Base-by-base conservation (phyloP, 2,329 filamentous ascomycete genomes). In the Paraconiothyrium sp. region DNA sequence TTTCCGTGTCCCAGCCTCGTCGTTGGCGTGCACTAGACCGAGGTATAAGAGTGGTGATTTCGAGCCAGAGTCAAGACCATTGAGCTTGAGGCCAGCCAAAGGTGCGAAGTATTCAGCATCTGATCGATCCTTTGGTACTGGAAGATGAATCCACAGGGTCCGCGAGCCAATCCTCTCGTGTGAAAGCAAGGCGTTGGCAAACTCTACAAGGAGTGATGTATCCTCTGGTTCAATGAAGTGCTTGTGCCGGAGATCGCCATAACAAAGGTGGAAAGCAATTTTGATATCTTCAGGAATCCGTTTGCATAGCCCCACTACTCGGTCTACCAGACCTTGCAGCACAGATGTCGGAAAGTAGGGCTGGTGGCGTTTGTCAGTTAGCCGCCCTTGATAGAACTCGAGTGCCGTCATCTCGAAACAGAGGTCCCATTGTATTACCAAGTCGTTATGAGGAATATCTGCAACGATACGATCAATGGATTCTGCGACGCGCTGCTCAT, bases 211-310 rank as follows among this genome's bases (percentile, higher is more conserved):
- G 0, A 77, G 35, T 0, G 59, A 65, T 43, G 75, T 69, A 49
- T 81, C 78, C 10, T 71, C 70, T 0, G 83, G 82, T 57, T 84
- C 78, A n/a, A 79, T 61, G 62, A 81, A 83, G 66, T 83, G 82
- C 54, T 71, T 68, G 66, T 84, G 81, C 1, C 72, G 68, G 4
- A 80, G 70, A 61, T 84, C 82, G 13, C 82, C 83, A 64, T 84
- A 84, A 70, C 83, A 84, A 22, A 84, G 73, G 66, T 84, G 82
- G 35, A 81, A 75, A 0, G 81, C 82, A 57, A 84, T 49, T 43
- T 81, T 75, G 1, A 83, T 78, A 61, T 77, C 73, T 6, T 67
- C 35, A 37, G 76, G 68, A 4, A 83, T 71, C 9, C 66, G 65
- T 8, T 66, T 63, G 7, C 74, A 70, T 58, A 81, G 63, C 2